Percentiles rank a stretch among this genome's conserved stretches.
Evolutionary conservation across 345 rosid genomes (phyloP).

Genomic region (Sonneratia alba): DNA sequence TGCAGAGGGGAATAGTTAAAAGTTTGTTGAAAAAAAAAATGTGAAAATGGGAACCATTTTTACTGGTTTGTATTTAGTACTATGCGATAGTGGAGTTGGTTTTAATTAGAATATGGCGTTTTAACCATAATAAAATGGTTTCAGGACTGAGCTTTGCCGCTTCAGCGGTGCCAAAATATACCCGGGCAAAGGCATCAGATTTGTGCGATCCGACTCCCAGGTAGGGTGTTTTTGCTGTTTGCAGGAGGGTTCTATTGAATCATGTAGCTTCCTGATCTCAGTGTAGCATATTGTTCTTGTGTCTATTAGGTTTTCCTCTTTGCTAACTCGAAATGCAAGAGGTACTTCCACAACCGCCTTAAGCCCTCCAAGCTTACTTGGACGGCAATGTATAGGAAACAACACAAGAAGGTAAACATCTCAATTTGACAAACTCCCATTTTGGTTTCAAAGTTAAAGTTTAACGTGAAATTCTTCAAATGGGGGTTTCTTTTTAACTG

Average conservation of each 20-base stretch:
- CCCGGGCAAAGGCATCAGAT: conserved; percentile 67
- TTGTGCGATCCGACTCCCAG: conserved; percentile 67
- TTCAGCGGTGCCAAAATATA: conserved; percentile 69
- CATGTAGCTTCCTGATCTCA: neutral
- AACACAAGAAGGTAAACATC: conserved; percentile 50
- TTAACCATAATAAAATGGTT: neutral
- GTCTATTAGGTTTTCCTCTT: conserved; percentile 70
- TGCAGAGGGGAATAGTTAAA: neutral
- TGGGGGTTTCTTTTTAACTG: neutral
- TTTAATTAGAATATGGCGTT: neutral
- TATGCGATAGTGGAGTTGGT: neutral
- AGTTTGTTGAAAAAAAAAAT: neutral
- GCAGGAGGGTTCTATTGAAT: neutral
- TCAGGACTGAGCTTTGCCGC: conserved; percentile 64
- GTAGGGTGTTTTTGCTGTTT: conserved; percentile 14
- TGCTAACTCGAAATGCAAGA: conserved; percentile 75
- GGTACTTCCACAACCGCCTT: conserved; percentile 83
- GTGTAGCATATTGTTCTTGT: neutral
- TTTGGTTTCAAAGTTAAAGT: neutral
- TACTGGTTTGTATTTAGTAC: neutral
- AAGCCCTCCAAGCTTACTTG: conserved; percentile 91
- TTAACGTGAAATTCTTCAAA: neutral
- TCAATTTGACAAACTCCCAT: neutral
- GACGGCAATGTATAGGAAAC: conserved; percentile 70
- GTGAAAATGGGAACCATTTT: neutral